phyloP scores from a whole-genome alignment of 2,329 filamentous ascomycete species.

The Trichophaea hybrida region DNA sequence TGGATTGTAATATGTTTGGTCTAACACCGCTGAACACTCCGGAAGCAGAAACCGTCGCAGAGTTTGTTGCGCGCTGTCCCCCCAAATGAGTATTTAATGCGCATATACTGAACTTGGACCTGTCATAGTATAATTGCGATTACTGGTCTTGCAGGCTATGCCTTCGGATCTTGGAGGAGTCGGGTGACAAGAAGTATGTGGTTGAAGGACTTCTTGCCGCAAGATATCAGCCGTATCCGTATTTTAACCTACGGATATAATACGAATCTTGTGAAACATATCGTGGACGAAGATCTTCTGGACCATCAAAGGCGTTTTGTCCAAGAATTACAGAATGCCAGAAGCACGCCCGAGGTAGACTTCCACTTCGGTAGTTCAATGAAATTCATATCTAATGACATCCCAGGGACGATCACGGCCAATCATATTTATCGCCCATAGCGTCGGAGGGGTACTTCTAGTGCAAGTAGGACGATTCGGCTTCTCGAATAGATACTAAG shows the following conservation, averaged over 20 bases:
- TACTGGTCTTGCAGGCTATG: background rate
- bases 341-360: background rate
- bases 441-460: background rate
- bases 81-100: no score
- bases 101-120: background rate
- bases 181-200: background rate
- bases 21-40: slow-evolving; percentile 3
- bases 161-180: background rate
- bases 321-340: background rate
- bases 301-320: slow-evolving; percentile 1
- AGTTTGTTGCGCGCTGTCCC: background rate
- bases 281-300: background rate
- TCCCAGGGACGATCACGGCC: background rate
- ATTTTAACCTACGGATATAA: slow-evolving; percentile 4
- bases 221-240: background rate
- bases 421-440: slow-evolving; percentile 3
- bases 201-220: background rate
- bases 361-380: background rate
- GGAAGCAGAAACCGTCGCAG: background rate
- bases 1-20: background rate
- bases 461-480: background rate
- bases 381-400: background rate
- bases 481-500: background rate
- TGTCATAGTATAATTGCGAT: background rate
- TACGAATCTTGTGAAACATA: background rate